phyloP scores from a whole-genome alignment of 2,329 filamentous ascomycete genomes.

The Eurotiales sp. region DNA sequence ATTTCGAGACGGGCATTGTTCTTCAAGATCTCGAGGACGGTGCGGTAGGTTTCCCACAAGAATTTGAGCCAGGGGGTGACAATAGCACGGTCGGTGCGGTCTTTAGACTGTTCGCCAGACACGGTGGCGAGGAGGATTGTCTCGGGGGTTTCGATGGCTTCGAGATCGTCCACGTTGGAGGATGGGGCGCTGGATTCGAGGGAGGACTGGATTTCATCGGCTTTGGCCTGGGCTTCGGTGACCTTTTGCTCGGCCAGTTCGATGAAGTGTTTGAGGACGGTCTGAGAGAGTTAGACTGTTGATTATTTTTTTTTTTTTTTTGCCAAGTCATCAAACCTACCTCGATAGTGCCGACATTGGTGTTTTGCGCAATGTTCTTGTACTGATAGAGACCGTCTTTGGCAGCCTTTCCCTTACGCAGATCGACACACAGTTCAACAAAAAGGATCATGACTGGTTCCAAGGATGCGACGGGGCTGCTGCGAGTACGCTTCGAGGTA shows the following conservation, averaged over 20 bases:
- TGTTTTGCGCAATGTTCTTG: conserved; percentile 99
- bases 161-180: conserved; percentile 84
- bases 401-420: conserved; percentile 96
- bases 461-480: conserved; percentile 90
- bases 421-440: conserved; percentile 92
- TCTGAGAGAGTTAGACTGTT: conserved; percentile 43
- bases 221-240: conserved; percentile 90
- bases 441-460: conserved; percentile 98
- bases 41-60: conserved; percentile 98
- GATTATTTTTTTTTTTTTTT: too few species aligned
- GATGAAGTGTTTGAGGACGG: conserved; percentile 97
- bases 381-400: conserved; percentile 99
- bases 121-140: conserved; percentile 97
- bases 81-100: conserved; percentile 95
- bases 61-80: conserved; percentile 99
- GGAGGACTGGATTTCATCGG: conserved; percentile 86
- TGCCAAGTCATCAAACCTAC: conserved; percentile 52
- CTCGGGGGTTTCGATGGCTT: conserved; percentile 95
- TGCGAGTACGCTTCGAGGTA: conserved; percentile 95
- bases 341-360: conserved; percentile 97
- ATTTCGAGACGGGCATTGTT: conserved; percentile 98
- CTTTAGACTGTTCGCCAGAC: conserved; percentile 93
- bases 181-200: conserved; percentile 71
- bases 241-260: conserved; percentile 95
- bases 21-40: conserved; percentile 95